A percentile compares a stretch with the other conserved stretches of the same genome.
phyloP scores from a whole-genome alignment of 78 protist species.

The Tieghemostelium lacteum region DNA sequence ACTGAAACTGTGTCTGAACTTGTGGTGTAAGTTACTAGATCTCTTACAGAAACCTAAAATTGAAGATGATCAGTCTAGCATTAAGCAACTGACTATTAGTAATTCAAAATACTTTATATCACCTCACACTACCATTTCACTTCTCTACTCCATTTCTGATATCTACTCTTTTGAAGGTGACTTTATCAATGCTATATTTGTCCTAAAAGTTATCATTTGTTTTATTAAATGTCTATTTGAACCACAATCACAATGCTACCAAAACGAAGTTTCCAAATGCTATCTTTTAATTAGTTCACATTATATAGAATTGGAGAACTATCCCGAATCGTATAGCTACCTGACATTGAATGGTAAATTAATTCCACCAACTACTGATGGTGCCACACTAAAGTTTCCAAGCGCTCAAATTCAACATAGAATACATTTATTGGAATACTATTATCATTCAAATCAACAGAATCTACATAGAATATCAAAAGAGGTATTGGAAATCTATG shows the following conservation, averaged over 20 bases:
- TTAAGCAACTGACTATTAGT: not conserved
- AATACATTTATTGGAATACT: slow-evolving; percentile 12
- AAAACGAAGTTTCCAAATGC: slow-evolving; percentile 16
- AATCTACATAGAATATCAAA: not conserved
- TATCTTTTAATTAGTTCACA: not conserved
- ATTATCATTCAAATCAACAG: slow-evolving; percentile 4
- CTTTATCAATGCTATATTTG: slow-evolving; percentile 17
- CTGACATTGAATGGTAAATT: slow-evolving; percentile 1
- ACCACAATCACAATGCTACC: not conserved
- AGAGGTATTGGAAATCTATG: slow-evolving; percentile 27
- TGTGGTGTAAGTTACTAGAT: slow-evolving; percentile 42
- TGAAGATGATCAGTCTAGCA: not conserved
- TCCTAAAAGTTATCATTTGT: slow-evolving; percentile 16
- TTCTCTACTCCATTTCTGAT: slow-evolving; percentile 18
- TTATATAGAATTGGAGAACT: slow-evolving; percentile 2
- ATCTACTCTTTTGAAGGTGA: slow-evolving; percentile 71
- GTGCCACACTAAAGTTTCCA: not conserved
- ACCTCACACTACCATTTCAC: slow-evolving; percentile 23
- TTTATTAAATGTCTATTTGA: slow-evolving; percentile 30
- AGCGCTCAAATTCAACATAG: not conserved
- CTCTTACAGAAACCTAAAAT: not conserved
- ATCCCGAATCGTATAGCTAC: not conserved
- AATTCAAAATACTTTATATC: slow-evolving; percentile 31
- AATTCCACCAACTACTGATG: not conserved
- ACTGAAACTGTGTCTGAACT: slow-evolving; percentile 4